Conservation (phyloP, 352 stramenopile species). For the Globisporangium ultimum region DNA sequence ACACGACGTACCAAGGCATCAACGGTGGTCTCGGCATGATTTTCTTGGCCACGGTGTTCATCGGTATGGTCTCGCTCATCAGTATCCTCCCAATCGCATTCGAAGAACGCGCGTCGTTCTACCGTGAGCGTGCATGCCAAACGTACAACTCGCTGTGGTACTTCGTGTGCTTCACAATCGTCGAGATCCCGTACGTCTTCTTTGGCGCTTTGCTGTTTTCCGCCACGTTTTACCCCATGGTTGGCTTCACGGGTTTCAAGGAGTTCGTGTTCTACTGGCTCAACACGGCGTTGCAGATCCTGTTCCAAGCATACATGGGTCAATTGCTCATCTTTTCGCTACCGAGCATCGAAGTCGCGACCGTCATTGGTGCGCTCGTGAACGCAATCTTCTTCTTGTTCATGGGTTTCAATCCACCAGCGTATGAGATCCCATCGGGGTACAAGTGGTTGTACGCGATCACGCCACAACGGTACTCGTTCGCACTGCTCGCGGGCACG, state of each 20-base stretch:
- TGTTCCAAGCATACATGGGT: conserved; percentile 19
- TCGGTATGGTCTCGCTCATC: no score
- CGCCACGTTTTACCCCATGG: conserved; percentile 22
- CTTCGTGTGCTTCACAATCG: conserved; percentile 41
- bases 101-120: no score
- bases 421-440: conserved; percentile 16
- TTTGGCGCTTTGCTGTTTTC: conserved; percentile 13
- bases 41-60: no score
- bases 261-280: conserved; percentile 15
- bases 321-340: conserved; percentile 13
- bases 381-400: conserved; percentile 49
- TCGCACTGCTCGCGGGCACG: conserved; percentile 11
- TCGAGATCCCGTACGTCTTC: conserved; percentile 10
- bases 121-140: no score
- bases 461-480: conserved; percentile 14
- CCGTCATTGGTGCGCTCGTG: conserved; percentile 17
- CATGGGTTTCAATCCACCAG: conserved; percentile 39
- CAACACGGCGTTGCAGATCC: conserved; percentile 7
- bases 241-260: conserved; percentile 20
- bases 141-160: no score
- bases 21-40: no score
- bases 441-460: conserved; percentile 18
- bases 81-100: no score
- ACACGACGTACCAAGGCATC: no score
- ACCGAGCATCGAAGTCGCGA: conserved; percentile 15